Evolutionary conservation across 305 asterid species (phyloP).

Genomic region (Ruellia speciosa): DNA sequence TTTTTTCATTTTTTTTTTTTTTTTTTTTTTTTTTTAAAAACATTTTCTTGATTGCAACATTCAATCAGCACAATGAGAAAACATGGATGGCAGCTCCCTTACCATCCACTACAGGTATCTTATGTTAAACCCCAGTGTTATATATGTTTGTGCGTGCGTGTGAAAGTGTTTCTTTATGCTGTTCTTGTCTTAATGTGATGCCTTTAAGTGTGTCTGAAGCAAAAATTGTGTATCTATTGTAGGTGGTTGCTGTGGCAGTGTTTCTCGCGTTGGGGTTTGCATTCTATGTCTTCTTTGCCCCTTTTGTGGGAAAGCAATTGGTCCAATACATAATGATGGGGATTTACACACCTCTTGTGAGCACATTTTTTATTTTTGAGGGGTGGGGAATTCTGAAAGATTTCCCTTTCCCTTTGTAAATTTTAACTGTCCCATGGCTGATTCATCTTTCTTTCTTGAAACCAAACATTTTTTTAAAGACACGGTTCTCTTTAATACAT

Average conservation of each 20-base stretch:
- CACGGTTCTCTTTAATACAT: background rate
- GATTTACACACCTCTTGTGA: conserved; percentile 88
- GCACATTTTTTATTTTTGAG: conserved; percentile 21
- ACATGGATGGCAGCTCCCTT: conserved; percentile 99
- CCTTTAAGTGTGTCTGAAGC: conserved; percentile 18
- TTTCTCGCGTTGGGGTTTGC: conserved; percentile 98
- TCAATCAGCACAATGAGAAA: conserved; percentile 63
- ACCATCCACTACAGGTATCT: conserved; percentile 93
- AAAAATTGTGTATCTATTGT: conserved; percentile 24
- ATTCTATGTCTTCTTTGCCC: conserved; percentile 97
- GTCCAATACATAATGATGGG: conserved; percentile 79
- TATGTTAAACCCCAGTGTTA: background rate
- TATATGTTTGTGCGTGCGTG: too few species aligned
- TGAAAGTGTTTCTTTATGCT: background rate
- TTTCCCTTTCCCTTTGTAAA: conserved; percentile 18
- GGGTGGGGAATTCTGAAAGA: too few species aligned
- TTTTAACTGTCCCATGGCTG: background rate
- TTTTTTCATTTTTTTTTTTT: conserved; percentile 1
- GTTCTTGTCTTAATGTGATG: too few species aligned
- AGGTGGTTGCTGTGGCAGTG: conserved; percentile 98
- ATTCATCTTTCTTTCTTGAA: background rate
- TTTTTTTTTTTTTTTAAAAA: conserved; percentile 23
- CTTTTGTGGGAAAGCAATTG: conserved; percentile 81
- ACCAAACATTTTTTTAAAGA: background rate
- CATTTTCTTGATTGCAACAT: conserved; percentile 26